phyloP scores from a whole-genome alignment of 2,329 filamentous ascomycete species.

The Fusarium transvaalense region DNA sequence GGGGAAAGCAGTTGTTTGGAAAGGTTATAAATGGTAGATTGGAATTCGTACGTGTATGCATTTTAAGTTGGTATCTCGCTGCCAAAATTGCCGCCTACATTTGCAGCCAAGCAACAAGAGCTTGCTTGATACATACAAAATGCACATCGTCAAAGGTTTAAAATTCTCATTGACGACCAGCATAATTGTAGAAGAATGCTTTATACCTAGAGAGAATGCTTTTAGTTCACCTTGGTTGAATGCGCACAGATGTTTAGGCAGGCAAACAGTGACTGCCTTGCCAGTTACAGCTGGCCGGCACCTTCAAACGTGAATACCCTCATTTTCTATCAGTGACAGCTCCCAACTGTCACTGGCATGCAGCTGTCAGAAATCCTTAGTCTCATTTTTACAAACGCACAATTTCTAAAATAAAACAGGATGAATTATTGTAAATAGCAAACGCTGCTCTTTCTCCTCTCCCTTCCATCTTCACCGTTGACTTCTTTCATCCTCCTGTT shows the following conservation, averaged over 20 bases:
- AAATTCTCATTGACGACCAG: not conserved
- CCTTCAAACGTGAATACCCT: constrained; percentile 28
- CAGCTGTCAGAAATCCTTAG: constrained; percentile 4
- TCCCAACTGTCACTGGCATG: constrained; percentile 16
- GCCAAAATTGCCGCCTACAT: not conserved
- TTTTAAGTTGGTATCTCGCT: not conserved
- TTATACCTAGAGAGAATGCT: not conserved
- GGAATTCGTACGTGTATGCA: not conserved
- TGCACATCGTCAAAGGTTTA: not conserved
- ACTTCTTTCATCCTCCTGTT: constrained; percentile 12
- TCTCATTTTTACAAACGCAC: not conserved
- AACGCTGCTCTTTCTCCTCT: not conserved
- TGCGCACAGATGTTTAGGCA: not conserved
- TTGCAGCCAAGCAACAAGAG: not conserved
- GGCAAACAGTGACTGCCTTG: not conserved
- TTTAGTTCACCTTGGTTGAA: not conserved
- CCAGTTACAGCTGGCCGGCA: not conserved
- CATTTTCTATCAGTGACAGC: constrained; percentile 21
- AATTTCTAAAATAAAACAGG: not conserved
- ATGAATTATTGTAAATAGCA: not conserved
- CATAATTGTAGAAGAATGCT: not conserved
- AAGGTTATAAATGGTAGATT: too few relatives aligned
- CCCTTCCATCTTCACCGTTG: not conserved
- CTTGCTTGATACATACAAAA: not conserved
- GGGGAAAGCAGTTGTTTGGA: too few relatives aligned